Conservation (phyloP, 176 grass and related monocot genomes). For the Paspalum vaginatum region DNA sequence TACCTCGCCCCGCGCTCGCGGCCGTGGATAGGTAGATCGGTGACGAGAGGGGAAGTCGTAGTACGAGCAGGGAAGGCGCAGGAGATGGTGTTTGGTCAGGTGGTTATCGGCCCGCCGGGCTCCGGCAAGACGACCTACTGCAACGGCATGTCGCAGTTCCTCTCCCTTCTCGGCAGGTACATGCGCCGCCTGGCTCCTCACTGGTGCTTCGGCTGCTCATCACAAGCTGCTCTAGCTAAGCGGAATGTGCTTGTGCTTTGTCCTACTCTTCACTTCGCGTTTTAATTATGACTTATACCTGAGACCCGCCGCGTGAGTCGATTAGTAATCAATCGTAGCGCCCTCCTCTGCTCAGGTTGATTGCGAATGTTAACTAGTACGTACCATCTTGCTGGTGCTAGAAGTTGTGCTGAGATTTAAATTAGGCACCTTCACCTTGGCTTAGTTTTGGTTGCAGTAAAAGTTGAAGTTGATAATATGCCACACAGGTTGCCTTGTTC, state of each 20-base stretch:
- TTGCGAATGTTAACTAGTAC: not conserved
- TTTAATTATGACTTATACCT: not conserved
- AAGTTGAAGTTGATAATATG: constrained; percentile 16
- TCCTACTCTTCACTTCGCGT: not conserved
- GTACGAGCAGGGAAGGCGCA: not conserved
- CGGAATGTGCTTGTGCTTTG: not conserved
- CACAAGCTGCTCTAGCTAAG: not conserved
- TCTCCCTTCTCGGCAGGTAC: constrained; percentile 74
- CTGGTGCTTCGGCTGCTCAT: not conserved
- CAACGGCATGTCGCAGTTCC: constrained; percentile 97
- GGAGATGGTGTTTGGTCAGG: constrained; percentile 91
- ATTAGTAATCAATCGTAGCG: not conserved
- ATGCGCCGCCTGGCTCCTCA: not conserved
- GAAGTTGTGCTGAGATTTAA: not conserved
- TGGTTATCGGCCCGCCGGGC: constrained; percentile 92
- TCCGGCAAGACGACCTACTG: constrained; percentile 98
- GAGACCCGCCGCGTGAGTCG: not conserved
- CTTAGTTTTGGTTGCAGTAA: not conserved
- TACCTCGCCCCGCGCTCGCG: not conserved
- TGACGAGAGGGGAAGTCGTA: not conserved
- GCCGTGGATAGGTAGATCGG: not conserved
- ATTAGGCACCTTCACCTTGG: not conserved
- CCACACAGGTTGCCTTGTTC: not conserved
- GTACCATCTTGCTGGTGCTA: not conserved
- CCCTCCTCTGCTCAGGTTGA: not conserved